Evolutionary conservation across 176 grass and related monocot species (phyloP), one percentile per base, ranked within the genome.

Genomic region (Stipa capillata): DNA sequence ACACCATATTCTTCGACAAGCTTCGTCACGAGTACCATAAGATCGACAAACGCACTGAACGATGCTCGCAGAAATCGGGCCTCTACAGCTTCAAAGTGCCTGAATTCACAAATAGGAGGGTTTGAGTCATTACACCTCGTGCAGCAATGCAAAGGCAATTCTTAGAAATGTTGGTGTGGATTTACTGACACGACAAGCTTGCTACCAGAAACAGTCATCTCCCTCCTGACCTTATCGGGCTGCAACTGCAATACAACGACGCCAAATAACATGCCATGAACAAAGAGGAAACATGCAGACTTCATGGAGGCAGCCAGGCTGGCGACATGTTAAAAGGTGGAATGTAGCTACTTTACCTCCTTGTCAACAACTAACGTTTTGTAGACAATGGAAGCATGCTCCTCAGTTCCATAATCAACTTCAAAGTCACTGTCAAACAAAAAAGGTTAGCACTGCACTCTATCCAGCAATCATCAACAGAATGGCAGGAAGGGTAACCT

Each of bases 41-140:
- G 87, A 73, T 97, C 89, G 0, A 94, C 87, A 55, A 97, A 91
- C 10, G 95, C 63, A 23, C 89, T 92, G 70, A 94, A 97, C 1
- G 95, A 94, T 69, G 95, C 94, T 37, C 95, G 88, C 5, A 97
- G 83, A 78, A 97, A 97, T 20, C 89, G 85, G 24, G 95, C 87
- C 80, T 97, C 95, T 40, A 87, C 80, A 17, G 95, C 91, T 83
- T 94, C 91, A 32, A 97, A 92, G 27, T 86, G 79, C 41, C 95
- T 94, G 67, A 68, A 82, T 71, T 77, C 28, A 5, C 6, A 58
- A 57, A 65, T 16, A 24, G 2, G 0, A 76, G 4, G 60, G 9
- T 41, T 72, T 49, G 13, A 39, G 62, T 54, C 39, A 41, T 5
- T 54, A 45, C 3, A n/a, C 21, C 17, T 68, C 35, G 14, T 3